A percentile compares a stretch with the other conserved stretches of the same genome.
phyloP scores from a whole-genome alignment of 768 basidiomycete genomes.

The Phaeotremella skinneri region DNA sequence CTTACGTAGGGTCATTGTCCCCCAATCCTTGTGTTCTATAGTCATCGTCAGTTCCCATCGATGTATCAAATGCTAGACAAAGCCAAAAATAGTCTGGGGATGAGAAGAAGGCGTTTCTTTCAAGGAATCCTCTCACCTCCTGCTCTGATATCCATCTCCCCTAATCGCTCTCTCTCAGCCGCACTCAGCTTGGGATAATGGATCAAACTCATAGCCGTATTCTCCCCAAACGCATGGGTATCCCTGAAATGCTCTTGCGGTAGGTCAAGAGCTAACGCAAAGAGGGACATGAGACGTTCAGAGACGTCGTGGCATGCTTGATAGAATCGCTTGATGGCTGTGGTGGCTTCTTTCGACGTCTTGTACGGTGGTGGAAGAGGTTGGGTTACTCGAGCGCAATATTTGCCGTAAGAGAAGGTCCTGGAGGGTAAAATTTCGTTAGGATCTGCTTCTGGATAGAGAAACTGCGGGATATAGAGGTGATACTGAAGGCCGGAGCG shows the following conservation, averaged over 20 bases:
- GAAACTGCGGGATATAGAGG: background rate
- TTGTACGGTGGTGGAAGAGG: conserved; percentile 17
- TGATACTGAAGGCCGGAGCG: background rate
- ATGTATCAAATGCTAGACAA: background rate
- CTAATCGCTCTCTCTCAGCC: conserved; percentile 1
- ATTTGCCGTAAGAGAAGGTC: conserved; percentile 21
- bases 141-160: conserved; percentile 17
- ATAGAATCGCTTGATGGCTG: conserved; percentile 17
- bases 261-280: conserved; percentile 26
- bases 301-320: conserved; percentile 19
- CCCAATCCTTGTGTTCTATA: conserved; percentile 29
- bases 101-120: too few relatives aligned
- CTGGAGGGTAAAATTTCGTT: conserved; percentile 4
- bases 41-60: too few relatives aligned
- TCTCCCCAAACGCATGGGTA: conserved; percentile 20
- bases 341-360: background rate
- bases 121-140: too few relatives aligned
- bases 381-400: conserved; percentile 14
- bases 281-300: conserved; percentile 18
- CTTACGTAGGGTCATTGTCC: conserved; percentile 22
- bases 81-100: too few relatives aligned
- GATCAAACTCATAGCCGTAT: conserved; percentile 21
- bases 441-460: too few relatives aligned
- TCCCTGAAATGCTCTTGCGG: conserved; percentile 20
- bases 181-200: conserved; percentile 17